A percentile compares a stretch with the other conserved stretches of the same genome.
These are phyloP conservation scores for Jackrogersella minutella DNA, from an alignment of 495 filamentous ascomycete species.

Conservation along the genomic window DNA sequence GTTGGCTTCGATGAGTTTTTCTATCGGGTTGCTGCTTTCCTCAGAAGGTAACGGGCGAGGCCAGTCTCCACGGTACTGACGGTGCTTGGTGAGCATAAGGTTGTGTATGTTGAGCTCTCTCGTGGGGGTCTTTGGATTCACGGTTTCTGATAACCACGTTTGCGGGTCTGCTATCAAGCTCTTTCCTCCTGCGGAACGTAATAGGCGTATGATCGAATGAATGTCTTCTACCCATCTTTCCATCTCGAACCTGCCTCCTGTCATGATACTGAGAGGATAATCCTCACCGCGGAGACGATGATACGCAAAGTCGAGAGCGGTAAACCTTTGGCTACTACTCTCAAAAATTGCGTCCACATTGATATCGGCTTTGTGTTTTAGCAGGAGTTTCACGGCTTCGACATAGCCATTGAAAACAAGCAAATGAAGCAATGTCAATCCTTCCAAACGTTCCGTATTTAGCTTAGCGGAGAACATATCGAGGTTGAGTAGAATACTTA, in stretches of 20 bases:
- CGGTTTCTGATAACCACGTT: background rate
- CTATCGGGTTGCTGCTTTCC: background rate
- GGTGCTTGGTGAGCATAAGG: background rate
- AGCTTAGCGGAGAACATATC: background rate
- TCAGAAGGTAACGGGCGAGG: background rate
- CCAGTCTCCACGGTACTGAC: background rate
- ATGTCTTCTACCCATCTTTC: background rate
- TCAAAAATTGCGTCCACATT: background rate
- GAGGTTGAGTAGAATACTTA: background rate
- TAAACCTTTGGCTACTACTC: background rate
- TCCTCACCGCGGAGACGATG: background rate
- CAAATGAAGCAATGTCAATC: background rate
- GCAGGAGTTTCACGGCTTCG: background rate
- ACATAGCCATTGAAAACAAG: background rate
- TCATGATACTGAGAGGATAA: background rate
- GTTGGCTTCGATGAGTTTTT: background rate
- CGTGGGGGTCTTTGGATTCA: background rate
- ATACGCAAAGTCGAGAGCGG: background rate
- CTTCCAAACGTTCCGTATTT: background rate
- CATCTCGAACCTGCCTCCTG: background rate
- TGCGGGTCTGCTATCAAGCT: background rate
- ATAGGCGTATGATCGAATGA: background rate
- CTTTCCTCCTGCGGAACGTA: background rate
- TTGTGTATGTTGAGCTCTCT: background rate
- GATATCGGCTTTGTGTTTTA: background rate